Evolutionary conservation across 2,329 filamentous ascomycete genomes (phyloP), one percentile per base, ranked within the genome.

Genomic region (Aspergillus fructus): DNA sequence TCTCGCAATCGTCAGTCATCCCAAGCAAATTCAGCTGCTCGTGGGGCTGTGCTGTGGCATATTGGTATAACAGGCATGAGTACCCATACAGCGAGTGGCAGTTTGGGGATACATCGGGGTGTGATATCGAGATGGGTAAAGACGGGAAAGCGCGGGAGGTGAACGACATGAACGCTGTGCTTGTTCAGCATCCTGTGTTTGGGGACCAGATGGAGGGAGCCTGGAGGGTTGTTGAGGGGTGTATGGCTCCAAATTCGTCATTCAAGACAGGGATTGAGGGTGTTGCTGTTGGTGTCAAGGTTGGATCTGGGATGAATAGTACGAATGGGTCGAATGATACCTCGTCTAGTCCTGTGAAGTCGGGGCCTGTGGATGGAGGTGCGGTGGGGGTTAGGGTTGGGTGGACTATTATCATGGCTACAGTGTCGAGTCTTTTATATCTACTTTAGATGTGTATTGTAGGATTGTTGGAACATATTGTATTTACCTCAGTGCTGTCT

Each of bases 11-110:
- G 33, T 17, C 21, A 3, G 12, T 49, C 17, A 45, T 55, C n/a
- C 48, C 50, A 5, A 1, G 30, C 6, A 40, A 58, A 11, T 58
- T 50, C 19, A 21, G 17, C 24, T 61, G 56, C 53, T n/a, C 30
- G 21, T 56, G 46, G 53, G 43, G n/a, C 27, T 61, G 56, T 21
- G 57, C 53, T 2, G 24, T 57, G 7, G 59, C 57, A 15, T 55
- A 55, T 40, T 53, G 55, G 49, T 62, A 54, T 51, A 57, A 53
- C 17, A 12, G 5, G 13, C 52, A 62, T 19, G 23, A 34, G 39
- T 59, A 62, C 42, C 59, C 59, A 21, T 59, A 58, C n/a, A 49
- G 51, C 23, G 21, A 43, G 15, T 59, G 57, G 57, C 15, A 13
- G 2, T 33, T 62, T 5, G 54, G 59, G 7, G n/a, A 49, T 19